Conservation (phyloP, 495 filamentous ascomycete genomes). For the Xylaria nigripes region DNA sequence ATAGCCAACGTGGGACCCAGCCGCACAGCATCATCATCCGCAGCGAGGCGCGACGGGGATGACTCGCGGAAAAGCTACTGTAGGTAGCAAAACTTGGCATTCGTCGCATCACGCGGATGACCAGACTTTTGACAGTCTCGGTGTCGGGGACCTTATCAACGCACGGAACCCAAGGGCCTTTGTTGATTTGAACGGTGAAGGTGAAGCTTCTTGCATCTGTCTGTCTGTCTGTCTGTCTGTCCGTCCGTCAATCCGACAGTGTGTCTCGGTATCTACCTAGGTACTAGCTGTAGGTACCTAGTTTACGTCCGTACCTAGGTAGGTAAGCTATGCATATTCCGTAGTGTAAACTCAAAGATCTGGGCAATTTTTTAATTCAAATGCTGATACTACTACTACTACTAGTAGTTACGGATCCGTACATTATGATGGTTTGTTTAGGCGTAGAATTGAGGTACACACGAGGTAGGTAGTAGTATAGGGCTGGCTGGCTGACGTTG, state of each 20-base stretch:
- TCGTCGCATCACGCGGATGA: slow-evolving; percentile 7
- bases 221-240: no score
- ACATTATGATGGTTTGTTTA: no score
- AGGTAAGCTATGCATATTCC: not conserved
- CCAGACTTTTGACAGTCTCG: slow-evolving; percentile 5
- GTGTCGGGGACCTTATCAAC: not conserved
- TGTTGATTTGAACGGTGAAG: not conserved
- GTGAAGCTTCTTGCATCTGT: not conserved
- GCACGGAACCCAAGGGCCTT: not conserved
- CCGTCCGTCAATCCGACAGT: no score
- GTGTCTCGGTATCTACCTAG: no score
- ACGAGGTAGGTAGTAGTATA: not conserved
- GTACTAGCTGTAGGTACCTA: no score
- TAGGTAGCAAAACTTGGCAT: not conserved
- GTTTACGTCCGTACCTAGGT: no score
- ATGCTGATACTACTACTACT: no score
- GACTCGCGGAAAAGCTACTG: slow-evolving; percentile 8
- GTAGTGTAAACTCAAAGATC: not conserved
- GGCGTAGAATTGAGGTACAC: no score
- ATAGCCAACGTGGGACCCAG: slow-evolving; percentile 11
- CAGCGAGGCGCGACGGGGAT: slow-evolving; percentile 9
- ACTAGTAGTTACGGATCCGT: no score
- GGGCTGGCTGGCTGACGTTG: not conserved
- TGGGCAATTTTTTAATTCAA: no score
- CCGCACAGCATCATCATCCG: slow-evolving; percentile 12